Evolutionary conservation across 164 flowering plant species (phyloP).

Genomic region (Vitis riparia): DNA sequence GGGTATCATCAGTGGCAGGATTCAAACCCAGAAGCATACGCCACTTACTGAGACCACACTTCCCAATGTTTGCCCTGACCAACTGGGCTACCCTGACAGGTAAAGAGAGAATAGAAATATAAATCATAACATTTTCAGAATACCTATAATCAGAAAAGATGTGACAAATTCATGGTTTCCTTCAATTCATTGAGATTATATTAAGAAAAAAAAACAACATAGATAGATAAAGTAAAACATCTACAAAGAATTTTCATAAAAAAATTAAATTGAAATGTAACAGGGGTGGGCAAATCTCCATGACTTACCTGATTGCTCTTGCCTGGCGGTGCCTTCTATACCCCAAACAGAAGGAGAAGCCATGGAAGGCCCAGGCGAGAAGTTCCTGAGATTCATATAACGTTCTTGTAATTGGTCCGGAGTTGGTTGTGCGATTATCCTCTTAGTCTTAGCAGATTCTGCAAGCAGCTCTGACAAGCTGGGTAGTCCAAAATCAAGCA

Average conservation of each 20-base stretch:
- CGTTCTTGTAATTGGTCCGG: neutral
- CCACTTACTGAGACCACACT: too few relatives aligned
- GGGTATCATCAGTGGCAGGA: too few relatives aligned
- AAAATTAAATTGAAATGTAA: neutral
- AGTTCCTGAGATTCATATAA: neutral
- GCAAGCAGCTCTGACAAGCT: neutral
- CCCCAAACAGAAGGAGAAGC: neutral
- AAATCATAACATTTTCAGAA: too few relatives aligned
- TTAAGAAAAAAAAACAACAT: neutral
- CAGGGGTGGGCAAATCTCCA: neutral
- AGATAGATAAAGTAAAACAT: neutral
- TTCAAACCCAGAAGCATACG: too few relatives aligned
- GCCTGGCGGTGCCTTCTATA: neutral
- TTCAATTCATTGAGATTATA: neutral
- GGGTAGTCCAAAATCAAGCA: neutral
- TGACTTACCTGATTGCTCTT: constrained; percentile 2
- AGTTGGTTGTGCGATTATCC: neutral
- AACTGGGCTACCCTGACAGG: too few relatives aligned
- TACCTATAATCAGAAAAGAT: too few relatives aligned
- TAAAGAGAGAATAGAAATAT: too few relatives aligned
- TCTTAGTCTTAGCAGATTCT: constrained; percentile 2
- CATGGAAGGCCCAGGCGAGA: neutral
- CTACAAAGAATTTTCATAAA: neutral
- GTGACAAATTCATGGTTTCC: too few relatives aligned
- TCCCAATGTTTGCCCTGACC: too few relatives aligned